A percentile compares a stretch with the other conserved stretches of the same genome.
phyloP scores from a whole-genome alignment of 2,329 filamentous ascomycete species.

The Paraphaeosphaeria minitans region DNA sequence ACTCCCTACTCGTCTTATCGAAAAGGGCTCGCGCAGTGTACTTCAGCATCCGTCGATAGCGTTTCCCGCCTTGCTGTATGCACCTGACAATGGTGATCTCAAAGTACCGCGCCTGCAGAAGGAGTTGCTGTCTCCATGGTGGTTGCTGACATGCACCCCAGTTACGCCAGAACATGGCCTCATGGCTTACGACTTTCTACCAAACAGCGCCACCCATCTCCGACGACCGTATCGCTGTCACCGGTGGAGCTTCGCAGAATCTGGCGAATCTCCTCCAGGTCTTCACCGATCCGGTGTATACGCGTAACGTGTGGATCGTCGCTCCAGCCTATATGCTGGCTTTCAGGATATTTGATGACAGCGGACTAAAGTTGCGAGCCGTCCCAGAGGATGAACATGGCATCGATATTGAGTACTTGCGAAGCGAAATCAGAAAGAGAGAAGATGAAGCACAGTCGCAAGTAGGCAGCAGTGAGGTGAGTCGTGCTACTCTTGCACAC shows the following conservation, averaged over 20 bases:
- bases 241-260: slow-evolving; percentile 84
- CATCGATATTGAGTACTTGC: slow-evolving; percentile 69
- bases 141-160: slow-evolving; percentile 8
- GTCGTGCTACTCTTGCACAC: slow-evolving; percentile 14
- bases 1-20: slow-evolving; percentile 68
- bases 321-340: slow-evolving; percentile 85
- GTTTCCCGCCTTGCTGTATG: slow-evolving; percentile 74
- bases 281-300: slow-evolving; percentile 79
- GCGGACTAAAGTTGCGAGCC: slow-evolving; percentile 73
- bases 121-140: slow-evolving; percentile 6
- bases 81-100: slow-evolving; percentile 70
- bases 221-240: slow-evolving; percentile 73
- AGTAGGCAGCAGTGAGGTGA: slow-evolving; percentile 52
- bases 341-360: slow-evolving; percentile 83
- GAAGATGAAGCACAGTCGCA: slow-evolving; percentile 51
- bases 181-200: slow-evolving; percentile 73
- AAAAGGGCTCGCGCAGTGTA: slow-evolving; percentile 63
- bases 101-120: background rate
- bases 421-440: slow-evolving; percentile 55
- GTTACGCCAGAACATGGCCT: slow-evolving; percentile 68
- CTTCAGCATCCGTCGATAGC: slow-evolving; percentile 65
- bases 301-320: slow-evolving; percentile 77
- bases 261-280: slow-evolving; percentile 77
- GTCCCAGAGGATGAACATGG: slow-evolving; percentile 80
- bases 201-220: slow-evolving; percentile 50